Conservation (phyloP, 257 asterid genomes). For the Rehmannia glutinosa region DNA sequence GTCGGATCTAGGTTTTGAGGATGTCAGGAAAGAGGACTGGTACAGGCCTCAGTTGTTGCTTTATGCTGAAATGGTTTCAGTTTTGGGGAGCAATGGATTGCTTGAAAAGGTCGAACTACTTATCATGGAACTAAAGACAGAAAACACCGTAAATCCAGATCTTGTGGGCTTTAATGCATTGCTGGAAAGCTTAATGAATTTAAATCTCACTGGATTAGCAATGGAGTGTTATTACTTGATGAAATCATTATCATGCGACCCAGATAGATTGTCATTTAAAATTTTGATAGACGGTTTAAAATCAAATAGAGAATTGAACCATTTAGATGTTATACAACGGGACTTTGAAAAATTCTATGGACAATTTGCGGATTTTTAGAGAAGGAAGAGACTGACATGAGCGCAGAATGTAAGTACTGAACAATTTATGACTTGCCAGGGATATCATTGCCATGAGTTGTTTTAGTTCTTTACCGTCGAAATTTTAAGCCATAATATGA, state of each 20-base stretch:
- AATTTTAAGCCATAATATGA: no score
- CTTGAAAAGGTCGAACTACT: constrained; percentile 38
- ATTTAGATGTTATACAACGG: constrained; percentile 33
- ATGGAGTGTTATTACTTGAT: constrained; percentile 57
- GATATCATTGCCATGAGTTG: no score
- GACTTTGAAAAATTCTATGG: constrained; percentile 51
- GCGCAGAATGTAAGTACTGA: constrained; percentile 18
- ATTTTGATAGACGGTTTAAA: constrained; percentile 43
- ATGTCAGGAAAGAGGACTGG: constrained; percentile 57
- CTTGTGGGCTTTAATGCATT: constrained; percentile 46
- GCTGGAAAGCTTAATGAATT: constrained; percentile 49
- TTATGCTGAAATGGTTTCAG: constrained; percentile 58
- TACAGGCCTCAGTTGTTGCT: constrained; percentile 52
- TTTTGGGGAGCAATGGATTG: constrained; percentile 58
- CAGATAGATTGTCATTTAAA: constrained; percentile 42
- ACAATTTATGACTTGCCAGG: background rate
- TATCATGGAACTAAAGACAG: constrained; percentile 46
- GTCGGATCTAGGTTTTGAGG: constrained; percentile 54
- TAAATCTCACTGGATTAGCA: constrained; percentile 45
- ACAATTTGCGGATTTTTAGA: constrained; percentile 30
- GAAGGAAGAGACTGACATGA: constrained; percentile 29
- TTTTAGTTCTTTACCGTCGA: no score
- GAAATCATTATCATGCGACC: constrained; percentile 57
- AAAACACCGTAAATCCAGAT: constrained; percentile 39
- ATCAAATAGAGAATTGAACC: constrained; percentile 37